Evolutionary conservation across 352 stramenopile genomes (phyloP), one percentile per base, ranked within the genome.

Genomic region (Thalassiosira exigua): DNA sequence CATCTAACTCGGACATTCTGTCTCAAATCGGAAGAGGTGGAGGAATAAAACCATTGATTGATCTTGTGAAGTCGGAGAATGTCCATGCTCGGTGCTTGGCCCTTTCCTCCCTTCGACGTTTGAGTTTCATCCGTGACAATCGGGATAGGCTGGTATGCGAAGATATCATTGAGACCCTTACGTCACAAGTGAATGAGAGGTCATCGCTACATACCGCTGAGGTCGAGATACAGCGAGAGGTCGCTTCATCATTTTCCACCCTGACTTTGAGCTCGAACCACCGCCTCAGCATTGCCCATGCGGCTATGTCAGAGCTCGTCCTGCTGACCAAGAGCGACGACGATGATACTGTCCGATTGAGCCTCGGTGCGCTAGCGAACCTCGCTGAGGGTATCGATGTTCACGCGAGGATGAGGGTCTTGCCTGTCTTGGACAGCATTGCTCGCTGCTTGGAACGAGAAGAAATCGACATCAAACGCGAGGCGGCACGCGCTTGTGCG

Each of bases 171-270:
- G 81, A 93, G 14, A 90, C 93, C 26, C 86, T 99, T 14, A 93
- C 92, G 1, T 90, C 92, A 36, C 95, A 94, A 19, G 93, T 92
- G 0, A 92, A 96, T 9, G 39, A 48, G 39, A 48, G 11, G 39
- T 11, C 39, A 17, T 58, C 5, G n/a, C n/a, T 53, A 11, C 33
- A 62, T 30, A 95, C 87, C 22, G 88, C 94, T 19, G 92, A 98
- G 54, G 84, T 97, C n/a, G 96, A 98, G 81, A 97, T 97, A 19
- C 95, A 98, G 76, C 88, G 95, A 41, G 96, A 99, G 79, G 95
- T 98, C 0, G 94, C 96, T 0, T 96, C 94, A 2, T 97, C 94
- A 17, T 92, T 98, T 33, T 98, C 93, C 72, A 98, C 97, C 68
- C 62, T 99, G 26, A 97, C 96, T 1, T 81, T 98, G 14, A 97